Evolutionary conservation across 495 filamentous ascomycete genomes (phyloP), one percentile per base, ranked within the genome.

Genomic region (Penicillium cataractarum): DNA sequence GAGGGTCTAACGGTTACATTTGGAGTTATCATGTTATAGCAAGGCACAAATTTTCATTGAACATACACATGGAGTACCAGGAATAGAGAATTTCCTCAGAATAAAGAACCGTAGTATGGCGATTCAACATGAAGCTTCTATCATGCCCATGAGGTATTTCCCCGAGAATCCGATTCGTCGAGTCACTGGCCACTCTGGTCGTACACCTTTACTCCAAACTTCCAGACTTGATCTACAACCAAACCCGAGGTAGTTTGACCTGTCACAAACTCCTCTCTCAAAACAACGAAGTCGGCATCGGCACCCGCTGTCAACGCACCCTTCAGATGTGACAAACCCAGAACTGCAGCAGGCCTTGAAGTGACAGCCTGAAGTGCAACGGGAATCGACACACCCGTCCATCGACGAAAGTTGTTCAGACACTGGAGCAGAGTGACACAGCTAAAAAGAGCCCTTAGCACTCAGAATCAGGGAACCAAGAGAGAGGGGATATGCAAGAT

Each of bases 241-340:
- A 89, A 69, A 33, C 73, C 49, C 29, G 64, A 57, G 19, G n/a
- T 35, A 5, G 51, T 29, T 53, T 68, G 68, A 29, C 73, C 60
- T 63, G 65, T 24, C 74, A 74, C 24, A 19, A 13, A 68, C 8
- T 61, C 66, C 31, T 75, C 73, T 63, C 84, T 80, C 51, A 91
- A 69, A 0, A 91, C 77, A n/a, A 90, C 85, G 54, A 92, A 65
- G 72, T 92, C 89, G n/a, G 89, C 89, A 78, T 92, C 89, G 3
- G 86, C 85, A 15, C 83, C 87, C 26, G 78, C 74, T 1, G 79
- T 75, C n/a, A 92, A 74, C 5, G 64, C 74, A 0, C 89, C 89
- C 71, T 91, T 92, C 12, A 59, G 37, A 39, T 55, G 22, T 8
- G 24, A 49, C 26, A 76, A 75, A 3, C 84, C 85, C 26, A 92